Evolutionary conservation across 768 basidiomycete species (phyloP).

Genomic region (Coprinellus aureogranulatus): DNA sequence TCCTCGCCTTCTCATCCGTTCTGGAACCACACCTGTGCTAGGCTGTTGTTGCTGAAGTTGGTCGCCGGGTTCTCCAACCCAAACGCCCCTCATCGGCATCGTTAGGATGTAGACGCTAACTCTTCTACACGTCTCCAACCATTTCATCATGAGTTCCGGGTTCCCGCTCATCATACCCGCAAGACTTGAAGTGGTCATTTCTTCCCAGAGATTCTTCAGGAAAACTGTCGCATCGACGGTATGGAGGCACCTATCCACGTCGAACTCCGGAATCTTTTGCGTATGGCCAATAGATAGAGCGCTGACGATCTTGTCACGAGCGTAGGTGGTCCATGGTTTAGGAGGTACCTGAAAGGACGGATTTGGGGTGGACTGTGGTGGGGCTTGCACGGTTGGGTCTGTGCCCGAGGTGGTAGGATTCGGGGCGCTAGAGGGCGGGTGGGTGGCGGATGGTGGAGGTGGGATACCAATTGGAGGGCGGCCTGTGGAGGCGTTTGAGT

Average conservation of each 20-base stretch:
- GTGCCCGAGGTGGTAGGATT: too few species aligned
- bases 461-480: too few species aligned
- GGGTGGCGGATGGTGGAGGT: too few species aligned
- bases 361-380: too few species aligned
- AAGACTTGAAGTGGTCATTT: constrained; percentile 43
- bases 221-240: constrained; percentile 58
- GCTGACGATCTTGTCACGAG: constrained; percentile 36
- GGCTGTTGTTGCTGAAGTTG: neutral
- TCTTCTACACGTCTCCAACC: constrained; percentile 63
- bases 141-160: constrained; percentile 39
- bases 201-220: constrained; percentile 66
- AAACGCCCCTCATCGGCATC: constrained; percentile 43
- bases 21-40: neutral
- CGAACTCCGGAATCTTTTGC: constrained; percentile 62
- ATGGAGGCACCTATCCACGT: constrained; percentile 65
- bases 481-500: too few species aligned
- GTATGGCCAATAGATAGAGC: constrained; percentile 57
- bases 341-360: too few species aligned
- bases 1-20: constrained; percentile 21
- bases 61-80: neutral
- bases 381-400: too few species aligned
- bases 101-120: constrained; percentile 68
- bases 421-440: too few species aligned
- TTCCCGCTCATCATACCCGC: too few species aligned
- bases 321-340: constrained; percentile 4